Evolutionary conservation across 345 rosid species (phyloP), one percentile per base, ranked within the genome.

Genomic region (Arabis hirsuta): DNA sequence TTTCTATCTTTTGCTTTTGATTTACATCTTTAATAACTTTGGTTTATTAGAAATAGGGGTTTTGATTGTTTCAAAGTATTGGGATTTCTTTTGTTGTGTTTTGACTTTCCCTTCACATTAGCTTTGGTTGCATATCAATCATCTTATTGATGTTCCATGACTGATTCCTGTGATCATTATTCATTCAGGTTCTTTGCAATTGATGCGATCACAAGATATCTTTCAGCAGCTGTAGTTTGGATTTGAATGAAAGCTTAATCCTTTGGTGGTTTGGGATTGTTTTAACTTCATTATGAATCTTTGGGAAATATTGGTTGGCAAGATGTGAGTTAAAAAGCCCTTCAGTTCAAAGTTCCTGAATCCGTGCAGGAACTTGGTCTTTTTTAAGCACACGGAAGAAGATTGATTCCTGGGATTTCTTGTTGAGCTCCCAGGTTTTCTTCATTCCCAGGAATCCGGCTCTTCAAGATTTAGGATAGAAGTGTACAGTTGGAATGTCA

Each of bases 401-500:
- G 74, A 63, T 62, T 69, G 69, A 47, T 12, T 76, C 48, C 50
- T 59, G 57, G 56, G 73, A 44, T 67, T 73, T 50, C 79, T 56
- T 44, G 65, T 61, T 75, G 57, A 52, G 48, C 20, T 43, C 47
- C 14, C 19, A 6, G 39, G 13, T 27, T 67, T 54, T 54, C 38
- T 54, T 54, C 19, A 9, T 68, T 61, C 64, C 54, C 59, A 42
- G 54, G 32, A 42, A 16, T 39, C 74, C 43, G 27, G 65, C 59
- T 65, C 39, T 58, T 51, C 43, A 52, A 51, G 72, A 57, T 82
- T 56, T 48, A 47, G 65, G 31, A 22, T 65, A 50, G 64, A 58
- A 65, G 57, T 71, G 69, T 60, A 78, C 62, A 57, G 69, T 52
- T 71, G 71, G 72, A 72, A 84, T 89, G 94, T 82, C 92, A 6